phyloP scores from a whole-genome alignment of 2,329 filamentous ascomycete species.

The Ceratocystis alfenasii region DNA sequence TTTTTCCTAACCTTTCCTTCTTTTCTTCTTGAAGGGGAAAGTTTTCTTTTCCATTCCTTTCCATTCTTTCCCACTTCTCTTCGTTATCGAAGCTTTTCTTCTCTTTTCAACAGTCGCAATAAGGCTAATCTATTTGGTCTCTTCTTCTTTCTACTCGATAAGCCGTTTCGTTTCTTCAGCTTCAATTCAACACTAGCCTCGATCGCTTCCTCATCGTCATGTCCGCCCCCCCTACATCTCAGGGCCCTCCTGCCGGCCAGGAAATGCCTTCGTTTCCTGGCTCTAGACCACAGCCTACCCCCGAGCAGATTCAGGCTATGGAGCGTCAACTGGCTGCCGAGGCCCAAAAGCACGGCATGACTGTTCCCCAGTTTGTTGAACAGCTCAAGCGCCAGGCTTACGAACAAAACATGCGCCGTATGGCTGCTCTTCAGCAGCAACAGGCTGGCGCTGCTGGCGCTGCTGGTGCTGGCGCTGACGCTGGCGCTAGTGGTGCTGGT shows the following conservation, averaged over 20 bases:
- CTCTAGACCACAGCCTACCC: conserved; percentile 48
- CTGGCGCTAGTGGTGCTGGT: neutral
- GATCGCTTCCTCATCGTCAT: neutral
- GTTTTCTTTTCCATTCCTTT: neutral
- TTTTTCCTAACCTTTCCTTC: neutral
- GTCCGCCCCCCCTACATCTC: neutral
- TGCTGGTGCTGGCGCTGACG: neutral
- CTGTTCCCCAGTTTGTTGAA: conserved; percentile 71
- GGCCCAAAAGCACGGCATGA: conserved; percentile 73
- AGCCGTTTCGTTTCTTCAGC: neutral
- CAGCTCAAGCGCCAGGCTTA: conserved; percentile 48
- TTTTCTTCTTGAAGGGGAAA: neutral
- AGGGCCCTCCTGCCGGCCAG: conserved; percentile 8
- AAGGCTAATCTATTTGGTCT: neutral
- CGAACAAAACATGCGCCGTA: conserved; percentile 37
- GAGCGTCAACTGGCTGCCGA: conserved; percentile 72
- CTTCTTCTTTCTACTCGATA: neutral
- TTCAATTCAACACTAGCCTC: neutral
- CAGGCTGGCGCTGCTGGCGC: neutral
- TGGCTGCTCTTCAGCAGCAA: conserved; percentile 19
- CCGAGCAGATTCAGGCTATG: conserved; percentile 75
- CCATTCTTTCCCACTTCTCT: neutral
- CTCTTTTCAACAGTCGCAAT: neutral
- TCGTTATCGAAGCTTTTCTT: neutral
- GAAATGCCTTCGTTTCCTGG: conserved; percentile 22